phyloP scores from a whole-genome alignment of 2,329 filamentous ascomycete species.

The Hypocrella siamensis region DNA sequence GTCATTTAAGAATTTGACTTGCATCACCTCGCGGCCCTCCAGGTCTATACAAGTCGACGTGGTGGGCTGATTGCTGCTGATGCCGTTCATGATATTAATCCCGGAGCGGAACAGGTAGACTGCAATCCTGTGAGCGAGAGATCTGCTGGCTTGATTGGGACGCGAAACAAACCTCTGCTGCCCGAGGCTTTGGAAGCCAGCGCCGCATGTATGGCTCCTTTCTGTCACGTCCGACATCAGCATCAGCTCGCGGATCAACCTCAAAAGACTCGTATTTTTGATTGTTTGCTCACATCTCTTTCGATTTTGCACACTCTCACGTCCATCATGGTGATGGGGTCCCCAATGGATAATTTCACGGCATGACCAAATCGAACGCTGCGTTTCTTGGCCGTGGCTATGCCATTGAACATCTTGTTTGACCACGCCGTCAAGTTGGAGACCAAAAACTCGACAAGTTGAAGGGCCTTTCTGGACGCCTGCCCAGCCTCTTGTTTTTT shows the following conservation, averaged over 20 bases:
- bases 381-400: conserved; percentile 53
- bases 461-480: conserved; percentile 32
- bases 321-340: conserved; percentile 35
- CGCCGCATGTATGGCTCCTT: conserved; percentile 23
- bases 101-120: conserved; percentile 41
- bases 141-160: not conserved
- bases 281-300: conserved; percentile 15
- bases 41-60: conserved; percentile 26
- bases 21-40: conserved; percentile 29
- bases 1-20: conserved; percentile 55
- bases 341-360: conserved; percentile 26
- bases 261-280: not conserved
- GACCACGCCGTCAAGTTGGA: conserved; percentile 41
- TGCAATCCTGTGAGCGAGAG: conserved; percentile 9
- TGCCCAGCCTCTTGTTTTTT: conserved; percentile 28
- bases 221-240: conserved; percentile 15
- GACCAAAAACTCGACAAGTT: conserved; percentile 49
- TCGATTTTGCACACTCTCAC: conserved; percentile 33
- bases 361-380: conserved; percentile 51
- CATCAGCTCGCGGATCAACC: not conserved
- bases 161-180: conserved; percentile 17
- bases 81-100: conserved; percentile 39
- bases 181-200: conserved; percentile 21
- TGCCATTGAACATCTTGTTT: conserved; percentile 45
- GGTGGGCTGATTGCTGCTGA: conserved; percentile 30